phyloP scores from a whole-genome alignment of 495 filamentous ascomycete genomes.

The Xylaria venustula region DNA sequence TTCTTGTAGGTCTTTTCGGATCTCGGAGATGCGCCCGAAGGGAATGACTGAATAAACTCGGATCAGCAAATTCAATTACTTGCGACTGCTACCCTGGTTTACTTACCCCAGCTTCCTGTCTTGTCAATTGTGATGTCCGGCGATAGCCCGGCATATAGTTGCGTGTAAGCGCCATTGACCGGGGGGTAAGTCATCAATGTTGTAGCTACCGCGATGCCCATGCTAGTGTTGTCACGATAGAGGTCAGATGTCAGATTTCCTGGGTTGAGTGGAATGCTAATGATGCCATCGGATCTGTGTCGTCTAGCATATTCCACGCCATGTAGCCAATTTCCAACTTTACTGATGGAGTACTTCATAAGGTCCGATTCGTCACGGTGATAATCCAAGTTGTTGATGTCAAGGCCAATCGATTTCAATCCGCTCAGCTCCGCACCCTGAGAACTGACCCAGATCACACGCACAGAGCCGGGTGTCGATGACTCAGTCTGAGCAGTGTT shows the following conservation, averaged over 20 bases:
- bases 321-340: slow-evolving; percentile 34
- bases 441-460: slow-evolving; percentile 43
- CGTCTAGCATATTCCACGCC: slow-evolving; percentile 30
- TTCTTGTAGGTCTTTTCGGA: slow-evolving; percentile 20
- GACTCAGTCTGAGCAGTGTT: slow-evolving; percentile 25
- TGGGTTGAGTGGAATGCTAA: slow-evolving; percentile 24
- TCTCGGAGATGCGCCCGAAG: background rate
- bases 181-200: too few species aligned
- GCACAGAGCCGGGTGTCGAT: slow-evolving; percentile 25
- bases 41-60: background rate
- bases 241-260: too few species aligned
- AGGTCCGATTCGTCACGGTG: slow-evolving; percentile 1
- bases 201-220: too few species aligned
- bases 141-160: background rate
- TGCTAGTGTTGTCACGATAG: too few species aligned
- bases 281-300: too few species aligned
- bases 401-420: slow-evolving; percentile 23
- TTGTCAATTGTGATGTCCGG: background rate
- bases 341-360: slow-evolving; percentile 35
- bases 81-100: too few species aligned
- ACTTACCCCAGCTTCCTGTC: too few species aligned
- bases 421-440: slow-evolving; percentile 23
- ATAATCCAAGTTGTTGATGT: slow-evolving; percentile 34
- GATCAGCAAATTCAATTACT: too few species aligned
- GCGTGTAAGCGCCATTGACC: slow-evolving; percentile 1